phyloP scores from a whole-genome alignment of 2,329 filamentous ascomycete genomes.

The Clonostachys rhizophaga region DNA sequence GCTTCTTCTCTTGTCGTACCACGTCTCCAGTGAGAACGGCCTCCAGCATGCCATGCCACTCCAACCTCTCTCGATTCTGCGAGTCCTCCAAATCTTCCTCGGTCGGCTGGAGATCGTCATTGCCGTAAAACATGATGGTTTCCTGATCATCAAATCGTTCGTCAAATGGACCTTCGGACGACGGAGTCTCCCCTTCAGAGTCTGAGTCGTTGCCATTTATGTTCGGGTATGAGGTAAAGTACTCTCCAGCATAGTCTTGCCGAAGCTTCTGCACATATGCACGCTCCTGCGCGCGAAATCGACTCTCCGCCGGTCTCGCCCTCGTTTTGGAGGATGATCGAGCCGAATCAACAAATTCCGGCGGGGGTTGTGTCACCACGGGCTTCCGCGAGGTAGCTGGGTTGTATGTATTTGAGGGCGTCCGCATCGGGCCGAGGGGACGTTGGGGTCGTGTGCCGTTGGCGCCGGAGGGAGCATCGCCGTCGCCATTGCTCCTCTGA shows the following conservation, averaged over 20 bases:
- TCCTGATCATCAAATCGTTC: slow-evolving; percentile 81
- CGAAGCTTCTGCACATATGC: slow-evolving; percentile 91
- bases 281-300: slow-evolving; percentile 67
- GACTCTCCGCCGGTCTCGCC: slow-evolving; percentile 35
- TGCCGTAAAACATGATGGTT: slow-evolving; percentile 86
- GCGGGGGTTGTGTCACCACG: slow-evolving; percentile 29
- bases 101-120: slow-evolving; percentile 83
- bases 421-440: slow-evolving; percentile 64
- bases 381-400: slow-evolving; percentile 55
- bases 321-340: slow-evolving; percentile 50
- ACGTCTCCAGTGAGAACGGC: slow-evolving; percentile 95
- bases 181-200: slow-evolving; percentile 85
- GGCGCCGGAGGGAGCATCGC: slow-evolving; percentile 15
- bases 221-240: slow-evolving; percentile 64
- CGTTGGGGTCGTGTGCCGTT: slow-evolving; percentile 50
- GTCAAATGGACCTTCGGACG: slow-evolving; percentile 78
- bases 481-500: slow-evolving; percentile 27
- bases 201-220: slow-evolving; percentile 73
- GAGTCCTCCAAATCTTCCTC: slow-evolving; percentile 87
- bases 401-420: slow-evolving; percentile 77
- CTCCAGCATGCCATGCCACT: slow-evolving; percentile 98
- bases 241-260: slow-evolving; percentile 61
- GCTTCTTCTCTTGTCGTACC: slow-evolving; percentile 95
- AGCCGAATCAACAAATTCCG: slow-evolving; percentile 36
- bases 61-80: slow-evolving; percentile 80